These are phyloP conservation scores for Trichophyton rubrum DNA, from an alignment of 2,329 filamentous ascomycete genomes.

Conservation along the genomic window DNA sequence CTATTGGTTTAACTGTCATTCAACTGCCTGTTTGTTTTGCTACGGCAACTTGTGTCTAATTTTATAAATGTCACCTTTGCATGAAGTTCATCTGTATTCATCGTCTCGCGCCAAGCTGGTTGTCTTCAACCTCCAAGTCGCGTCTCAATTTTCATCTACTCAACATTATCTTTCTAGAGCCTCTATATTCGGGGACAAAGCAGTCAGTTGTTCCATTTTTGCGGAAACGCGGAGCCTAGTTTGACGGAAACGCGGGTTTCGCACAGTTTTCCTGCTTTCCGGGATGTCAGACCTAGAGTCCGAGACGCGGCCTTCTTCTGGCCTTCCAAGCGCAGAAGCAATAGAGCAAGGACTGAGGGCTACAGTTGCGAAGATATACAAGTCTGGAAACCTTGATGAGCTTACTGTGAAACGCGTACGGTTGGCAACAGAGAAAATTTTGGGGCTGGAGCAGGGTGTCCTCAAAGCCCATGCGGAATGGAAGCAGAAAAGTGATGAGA, in stretches of 20 bases:
- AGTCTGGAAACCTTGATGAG: constrained; percentile 35
- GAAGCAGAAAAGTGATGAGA: constrained; percentile 42
- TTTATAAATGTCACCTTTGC: too few species aligned
- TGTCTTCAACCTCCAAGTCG: not conserved
- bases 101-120: not conserved
- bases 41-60: too few species aligned
- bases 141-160: not conserved
- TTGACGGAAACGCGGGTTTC: not conserved
- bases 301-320: constrained; percentile 16
- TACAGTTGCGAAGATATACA: constrained; percentile 26
- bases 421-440: constrained; percentile 37
- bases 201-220: not conserved
- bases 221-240: not conserved
- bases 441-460: constrained; percentile 42
- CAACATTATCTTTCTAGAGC: not conserved
- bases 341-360: constrained; percentile 30
- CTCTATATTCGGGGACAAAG: not conserved
- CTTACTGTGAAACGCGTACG: constrained; percentile 48
- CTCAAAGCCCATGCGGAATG: constrained; percentile 43
- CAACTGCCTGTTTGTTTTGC: too few species aligned
- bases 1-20: too few species aligned
- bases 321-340: constrained; percentile 21
- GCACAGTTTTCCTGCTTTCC: not conserved
- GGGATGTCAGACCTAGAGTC: constrained; percentile 23
- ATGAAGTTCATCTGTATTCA: not conserved